Evolutionary conservation across 441 rosid species (phyloP), one percentile per base, ranked within the genome.

Genomic region (Croton setiger): DNA sequence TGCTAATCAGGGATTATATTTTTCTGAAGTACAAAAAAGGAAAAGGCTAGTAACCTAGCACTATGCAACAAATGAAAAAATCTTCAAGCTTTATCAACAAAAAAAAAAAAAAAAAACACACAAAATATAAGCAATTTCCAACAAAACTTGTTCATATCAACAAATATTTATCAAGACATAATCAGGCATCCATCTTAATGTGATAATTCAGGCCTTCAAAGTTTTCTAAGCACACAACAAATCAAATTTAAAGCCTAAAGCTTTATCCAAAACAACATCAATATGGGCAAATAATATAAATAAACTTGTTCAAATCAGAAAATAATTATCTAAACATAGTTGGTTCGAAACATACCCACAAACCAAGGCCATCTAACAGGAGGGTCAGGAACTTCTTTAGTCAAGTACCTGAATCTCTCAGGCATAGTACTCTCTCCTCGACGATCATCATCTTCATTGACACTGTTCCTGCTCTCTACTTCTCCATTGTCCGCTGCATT

Each of bases 331-430:
- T 4, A 9, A 4, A 6, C 49, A 17, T 5, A 64, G 2, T 45
- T 33, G 55, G 63, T 37, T 27, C 6, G 64, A 13, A 71, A 69
- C 44, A 51, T 84, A 90, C 98, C 97, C 2, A 90, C 79, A 63
- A 90, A 81, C 89, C 88, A 93, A 14, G 92, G 98, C 96, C 98
- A 93, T 52, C 77, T 75, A 39, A 85, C 43, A 49, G 94, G 89
- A 74, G 73, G 80, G 41, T 86, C 87, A n/a, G 90, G 91, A 5
- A 86, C 94, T 84, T 90, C 89, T 81, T 82, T 86, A 74, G 91
- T 87, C 79, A 93, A 74, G 82, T 90, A 76, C 77, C 90, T 83
- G 74, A 93, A 90, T 77, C 94, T 83, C 71, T 87, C 94, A 71
- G 92, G 94, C 92, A 90, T 79, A 31, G 98, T 86, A 74, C 94